Evolutionary conservation across 345 rosid species (phyloP), one percentile per base, ranked within the genome.

Genomic region (Hibiscus mutabilis): DNA sequence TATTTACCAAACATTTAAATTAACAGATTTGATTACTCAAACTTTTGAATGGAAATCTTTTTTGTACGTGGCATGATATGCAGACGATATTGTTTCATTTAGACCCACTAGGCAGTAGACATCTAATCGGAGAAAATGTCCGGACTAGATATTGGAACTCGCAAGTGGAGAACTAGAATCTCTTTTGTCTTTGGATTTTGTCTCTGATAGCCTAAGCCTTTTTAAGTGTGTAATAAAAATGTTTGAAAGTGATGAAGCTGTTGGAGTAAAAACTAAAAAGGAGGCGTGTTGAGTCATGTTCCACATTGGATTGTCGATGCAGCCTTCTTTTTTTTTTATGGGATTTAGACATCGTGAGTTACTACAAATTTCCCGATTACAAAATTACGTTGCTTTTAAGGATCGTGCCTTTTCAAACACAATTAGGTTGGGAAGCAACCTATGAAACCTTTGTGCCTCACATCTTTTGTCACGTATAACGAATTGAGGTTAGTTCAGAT

Each of bases 51-150:
- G 13, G 8, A 35, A 35, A 35, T 35, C 2, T 3, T 11, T 14
- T 8, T 47, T 46, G 40, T 5, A 4, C 0, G 33, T 24, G 69
- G 56, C 56, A 46, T 15, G 70, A 66, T 47, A 47, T 25, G 14
- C 4, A 25, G 8, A 46, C 40, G 70, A 46, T 66, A 24, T 66
- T 25, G 70, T 66, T 24, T 21, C 40, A 47, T 25, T 40, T 49
- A 66, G 27, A 4, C 21, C 69, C 69, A 66, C 25, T 47, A 25
- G 57, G 70, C 27, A 47, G 35, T 14, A 66, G 69, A 13, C 69
- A 24, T 66, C 15, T 22, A 46, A 18, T 15, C 14, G 22, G 16
- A 4, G 4, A 65, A 65, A 65, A 14, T 24, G 16, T 16, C 40
- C 37, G 5, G 37, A 47, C 70, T 25, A 47, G 37, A 24, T 47